A percentile compares a stretch with the other conserved stretches of the same genome.
These are phyloP conservation scores for Parathielavia hyrcaniae DNA, from an alignment of 495 filamentous ascomycete genomes.

Conservation along the genomic window DNA sequence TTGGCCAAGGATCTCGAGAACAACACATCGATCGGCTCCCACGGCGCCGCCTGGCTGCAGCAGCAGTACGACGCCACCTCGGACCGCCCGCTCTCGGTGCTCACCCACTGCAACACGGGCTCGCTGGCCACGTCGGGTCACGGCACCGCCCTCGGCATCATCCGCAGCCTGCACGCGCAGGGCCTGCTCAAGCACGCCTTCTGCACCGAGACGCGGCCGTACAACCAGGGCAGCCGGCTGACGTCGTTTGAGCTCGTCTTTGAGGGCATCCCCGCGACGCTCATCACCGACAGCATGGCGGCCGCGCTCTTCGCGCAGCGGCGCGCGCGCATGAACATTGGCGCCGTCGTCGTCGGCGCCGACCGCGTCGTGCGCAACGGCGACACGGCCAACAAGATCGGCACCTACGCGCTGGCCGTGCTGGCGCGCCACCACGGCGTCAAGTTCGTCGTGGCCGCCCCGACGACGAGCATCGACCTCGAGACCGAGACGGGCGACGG, in stretches of 20 bases:
- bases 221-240: conserved; percentile 93
- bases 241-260: conserved; percentile 95
- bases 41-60: conserved; percentile 78
- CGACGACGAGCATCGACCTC: conserved; percentile 88
- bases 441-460: conserved; percentile 92
- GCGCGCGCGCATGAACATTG: conserved; percentile 54
- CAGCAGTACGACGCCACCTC: conserved; percentile 37
- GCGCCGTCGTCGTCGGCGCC: conserved; percentile 86
- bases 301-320: conserved; percentile 64
- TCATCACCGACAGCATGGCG: conserved; percentile 97
- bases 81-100: conserved; percentile 55
- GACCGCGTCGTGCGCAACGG: conserved; percentile 94
- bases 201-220: conserved; percentile 95
- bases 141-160: conserved; percentile 89
- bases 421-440: conserved; percentile 78
- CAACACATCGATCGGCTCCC: conserved; percentile 75
- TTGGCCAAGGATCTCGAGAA: conserved; percentile 78
- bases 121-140: conserved; percentile 95
- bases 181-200: conserved; percentile 68
- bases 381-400: conserved; percentile 98
- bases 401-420: conserved; percentile 87
- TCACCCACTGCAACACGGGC: conserved; percentile 98
- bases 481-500: conserved; percentile 63
- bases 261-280: conserved; percentile 83
- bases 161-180: conserved; percentile 69